phyloP scores from a whole-genome alignment of 441 rosid genomes.

The Populus hybrid region DNA sequence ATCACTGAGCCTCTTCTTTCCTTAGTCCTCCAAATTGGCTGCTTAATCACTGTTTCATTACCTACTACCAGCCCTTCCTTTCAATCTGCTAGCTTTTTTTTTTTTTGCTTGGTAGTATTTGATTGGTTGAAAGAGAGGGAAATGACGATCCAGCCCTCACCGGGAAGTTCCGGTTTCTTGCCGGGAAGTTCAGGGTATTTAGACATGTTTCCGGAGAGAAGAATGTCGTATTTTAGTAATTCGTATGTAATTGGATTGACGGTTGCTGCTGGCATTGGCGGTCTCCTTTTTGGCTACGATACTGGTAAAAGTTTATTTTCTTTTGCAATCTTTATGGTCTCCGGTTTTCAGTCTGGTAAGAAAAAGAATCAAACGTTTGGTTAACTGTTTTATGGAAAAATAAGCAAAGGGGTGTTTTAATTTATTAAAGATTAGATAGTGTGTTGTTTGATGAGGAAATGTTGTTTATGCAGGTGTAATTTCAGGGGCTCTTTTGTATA shows the following conservation, averaged over 20 bases:
- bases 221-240: conserved; percentile 76
- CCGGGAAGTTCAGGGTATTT: conserved; percentile 91
- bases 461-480: conserved; percentile 67
- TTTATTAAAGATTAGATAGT: background rate
- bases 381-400: background rate
- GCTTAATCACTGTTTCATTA: background rate
- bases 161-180: conserved; percentile 83
- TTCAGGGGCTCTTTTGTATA: conserved; percentile 88
- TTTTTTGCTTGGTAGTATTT: background rate
- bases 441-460: background rate
- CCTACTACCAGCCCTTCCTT: background rate
- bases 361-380: background rate
- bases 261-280: conserved; percentile 79
- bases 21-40: background rate
- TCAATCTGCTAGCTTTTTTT: background rate
- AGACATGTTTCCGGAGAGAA: conserved; percentile 78
- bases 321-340: background rate
- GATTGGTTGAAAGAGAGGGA: background rate
- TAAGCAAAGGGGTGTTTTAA: background rate
- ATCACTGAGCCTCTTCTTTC: background rate
- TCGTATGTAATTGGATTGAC: conserved; percentile 64
- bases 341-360: background rate
- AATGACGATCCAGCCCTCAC: conserved; percentile 50
- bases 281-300: conserved; percentile 85
- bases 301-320: conserved; percentile 49